These are phyloP conservation scores for Petrea volubilis DNA, from an alignment of 257 asterid genomes.

Conservation along the genomic window DNA sequence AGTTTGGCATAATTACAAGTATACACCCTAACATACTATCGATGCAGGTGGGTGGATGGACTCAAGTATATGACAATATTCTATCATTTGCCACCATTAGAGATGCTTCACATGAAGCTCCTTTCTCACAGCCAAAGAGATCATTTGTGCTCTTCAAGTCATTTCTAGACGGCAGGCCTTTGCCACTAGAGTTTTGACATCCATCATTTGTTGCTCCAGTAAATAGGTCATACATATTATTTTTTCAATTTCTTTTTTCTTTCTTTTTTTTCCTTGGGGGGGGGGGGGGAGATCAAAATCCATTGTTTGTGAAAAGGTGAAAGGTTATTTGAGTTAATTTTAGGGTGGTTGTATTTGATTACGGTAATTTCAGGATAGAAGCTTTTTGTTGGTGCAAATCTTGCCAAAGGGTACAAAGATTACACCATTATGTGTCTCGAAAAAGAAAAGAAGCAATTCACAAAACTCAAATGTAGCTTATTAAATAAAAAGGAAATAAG, in stretches of 20 bases:
- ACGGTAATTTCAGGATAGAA: not conserved
- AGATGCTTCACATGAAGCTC: slow-evolving; percentile 88
- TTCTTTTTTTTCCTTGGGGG: no score
- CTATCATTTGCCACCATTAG: slow-evolving; percentile 71
- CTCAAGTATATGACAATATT: slow-evolving; percentile 57
- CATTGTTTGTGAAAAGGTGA: not conserved
- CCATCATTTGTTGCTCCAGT: no score
- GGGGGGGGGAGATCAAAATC: no score
- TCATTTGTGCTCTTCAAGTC: slow-evolving; percentile 74
- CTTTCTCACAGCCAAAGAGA: slow-evolving; percentile 82
- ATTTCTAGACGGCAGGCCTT: slow-evolving; percentile 63
- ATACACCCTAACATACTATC: no score
- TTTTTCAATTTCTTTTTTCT: no score
- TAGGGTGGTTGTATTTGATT: not conserved
- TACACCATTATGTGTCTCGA: no score
- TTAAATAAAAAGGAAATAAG: not conserved
- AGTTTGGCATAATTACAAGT: no score
- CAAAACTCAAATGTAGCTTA: no score
- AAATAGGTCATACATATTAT: no score
- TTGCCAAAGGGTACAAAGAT: not conserved
- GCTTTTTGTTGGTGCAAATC: not conserved
- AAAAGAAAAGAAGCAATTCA: no score
- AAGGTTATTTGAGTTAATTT: not conserved
- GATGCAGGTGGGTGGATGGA: slow-evolving; percentile 93
- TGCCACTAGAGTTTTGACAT: no score